Evolutionary conservation across 2,329 filamentous ascomycete genomes (phyloP).

Genomic region (Ramularia collo-cygni): DNA sequence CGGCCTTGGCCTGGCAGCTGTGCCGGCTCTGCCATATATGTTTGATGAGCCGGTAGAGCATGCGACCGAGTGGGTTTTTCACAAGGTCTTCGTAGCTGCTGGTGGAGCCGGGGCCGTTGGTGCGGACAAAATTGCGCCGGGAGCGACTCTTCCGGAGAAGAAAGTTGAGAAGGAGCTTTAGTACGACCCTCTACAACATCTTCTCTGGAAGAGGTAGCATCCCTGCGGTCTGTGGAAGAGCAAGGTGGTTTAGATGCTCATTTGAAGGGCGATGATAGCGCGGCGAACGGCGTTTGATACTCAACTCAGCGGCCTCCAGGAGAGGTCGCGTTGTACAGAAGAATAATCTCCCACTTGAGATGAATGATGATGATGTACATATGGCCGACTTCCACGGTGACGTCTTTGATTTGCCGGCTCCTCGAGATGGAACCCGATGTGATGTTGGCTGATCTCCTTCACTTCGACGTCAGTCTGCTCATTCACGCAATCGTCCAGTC

Average conservation of each 20-base stretch:
- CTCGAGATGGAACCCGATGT: too few relatives aligned
- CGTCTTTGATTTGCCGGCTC: too few relatives aligned
- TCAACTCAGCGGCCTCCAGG: not conserved
- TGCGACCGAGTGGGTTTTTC: conserved; percentile 84
- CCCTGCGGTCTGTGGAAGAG: not conserved
- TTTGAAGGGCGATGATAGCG: not conserved
- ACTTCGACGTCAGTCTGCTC: too few relatives aligned
- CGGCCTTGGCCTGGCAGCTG: conserved; percentile 59
- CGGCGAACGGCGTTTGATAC: conserved; percentile 4
- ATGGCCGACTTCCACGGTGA: too few relatives aligned
- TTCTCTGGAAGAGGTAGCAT: not conserved
- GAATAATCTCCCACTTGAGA: not conserved
- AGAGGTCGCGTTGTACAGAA: not conserved
- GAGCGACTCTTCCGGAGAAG: conserved; percentile 12
- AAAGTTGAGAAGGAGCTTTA: conserved; percentile 33
- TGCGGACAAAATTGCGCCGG: conserved; percentile 33
- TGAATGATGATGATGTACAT: not conserved
- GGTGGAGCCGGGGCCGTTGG: conserved; percentile 57
- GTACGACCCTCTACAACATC: conserved; percentile 1
- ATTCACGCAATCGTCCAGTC: too few relatives aligned
- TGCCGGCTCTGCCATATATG: conserved; percentile 74
- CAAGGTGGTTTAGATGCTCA: not conserved
- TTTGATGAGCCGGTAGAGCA: conserved; percentile 92
- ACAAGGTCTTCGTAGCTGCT: conserved; percentile 67
- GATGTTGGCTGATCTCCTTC: too few relatives aligned